Base-by-base conservation (phyloP, 495 filamentous ascomycete species). In the Pseudevernia furfuracea region DNA sequence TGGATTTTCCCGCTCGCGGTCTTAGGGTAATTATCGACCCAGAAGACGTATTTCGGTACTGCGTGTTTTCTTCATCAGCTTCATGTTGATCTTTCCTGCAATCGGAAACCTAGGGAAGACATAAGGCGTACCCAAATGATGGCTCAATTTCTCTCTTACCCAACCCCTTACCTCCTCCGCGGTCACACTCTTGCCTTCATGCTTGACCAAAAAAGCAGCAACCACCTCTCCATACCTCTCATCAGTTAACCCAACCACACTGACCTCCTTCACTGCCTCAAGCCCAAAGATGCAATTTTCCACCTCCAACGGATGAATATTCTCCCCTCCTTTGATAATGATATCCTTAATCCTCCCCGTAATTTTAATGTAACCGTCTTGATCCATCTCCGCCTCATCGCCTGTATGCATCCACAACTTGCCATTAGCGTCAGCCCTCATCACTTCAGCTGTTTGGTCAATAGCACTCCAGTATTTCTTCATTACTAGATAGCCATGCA, bases 1-100 rank as follows among this genome's bases (percentile, higher is more conserved):
- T 96, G 91, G 49, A 98, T 94, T 81, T 98, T 98, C 38, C 94
- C 94, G 72, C 91, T 96, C 25, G 91, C 89, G 28, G 94, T 98
- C 80, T 96, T 97, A 11, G 94, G 94, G 70, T 89, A 94, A 12
- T 83, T 80, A 0, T 85, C 82, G 3, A 89, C 78, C 80, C 89
- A 96, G 74, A 96, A 97, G 39, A 97, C 85, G 73, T 95, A 84
- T 74, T 92, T 96, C 0, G 94, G 94, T 59, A 90, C 91, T 81
- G n/a, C 19, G 21, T 0, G 79, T 36, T 9, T 36, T 9, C 21
- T 39, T 8, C 43, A 28, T 66, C 14, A 67, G 58, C 32, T n/a
- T 46, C n/a, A 66, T 36, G 32, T 11, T 3, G 8, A 25, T 30
- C 21, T 57, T 52, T 41, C n/a, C 23, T 8, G 1, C 15, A 23